Evolutionary conservation across 2,329 filamentous ascomycete genomes (phyloP).

Genomic region (Penicillium sp.): DNA sequence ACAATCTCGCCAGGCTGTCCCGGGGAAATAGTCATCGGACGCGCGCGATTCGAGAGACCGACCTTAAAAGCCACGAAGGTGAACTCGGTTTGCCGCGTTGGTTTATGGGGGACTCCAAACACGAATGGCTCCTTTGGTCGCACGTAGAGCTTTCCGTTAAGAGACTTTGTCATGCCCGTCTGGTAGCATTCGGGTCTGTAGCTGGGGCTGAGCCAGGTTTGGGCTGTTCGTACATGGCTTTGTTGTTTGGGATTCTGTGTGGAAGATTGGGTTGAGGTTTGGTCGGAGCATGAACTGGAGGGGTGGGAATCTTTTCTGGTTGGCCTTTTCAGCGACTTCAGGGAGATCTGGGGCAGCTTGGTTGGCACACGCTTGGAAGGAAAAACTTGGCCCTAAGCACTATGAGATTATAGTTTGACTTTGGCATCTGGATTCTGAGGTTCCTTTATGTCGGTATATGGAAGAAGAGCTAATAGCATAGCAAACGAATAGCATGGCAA

Average conservation of each 20-base stretch:
- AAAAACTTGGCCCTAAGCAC: no score
- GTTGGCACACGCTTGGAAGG: no score
- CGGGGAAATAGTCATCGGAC: constrained; percentile 19
- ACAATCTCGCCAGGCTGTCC: constrained; percentile 19
- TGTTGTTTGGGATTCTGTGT: background rate
- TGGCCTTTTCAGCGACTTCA: background rate
- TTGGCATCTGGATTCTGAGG: no score
- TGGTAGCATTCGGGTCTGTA: background rate
- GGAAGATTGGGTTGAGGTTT: no score
- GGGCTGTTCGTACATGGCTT: background rate
- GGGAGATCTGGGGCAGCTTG: background rate
- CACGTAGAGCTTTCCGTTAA: background rate
- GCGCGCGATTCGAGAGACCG: constrained; percentile 15
- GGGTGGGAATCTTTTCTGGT: background rate
- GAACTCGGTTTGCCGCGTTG: constrained; percentile 10
- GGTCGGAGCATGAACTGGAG: background rate
- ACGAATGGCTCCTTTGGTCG: background rate
- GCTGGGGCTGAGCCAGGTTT: background rate
- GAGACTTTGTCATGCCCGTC: background rate
- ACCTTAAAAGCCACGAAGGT: constrained; percentile 14
- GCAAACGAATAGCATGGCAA: no score
- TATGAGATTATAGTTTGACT: no score
- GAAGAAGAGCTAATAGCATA: no score
- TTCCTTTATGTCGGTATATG: no score
- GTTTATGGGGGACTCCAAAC: background rate